Conservation (phyloP, 768 basidiomycete genomes). For the Pulveroboletus sp. region DNA sequence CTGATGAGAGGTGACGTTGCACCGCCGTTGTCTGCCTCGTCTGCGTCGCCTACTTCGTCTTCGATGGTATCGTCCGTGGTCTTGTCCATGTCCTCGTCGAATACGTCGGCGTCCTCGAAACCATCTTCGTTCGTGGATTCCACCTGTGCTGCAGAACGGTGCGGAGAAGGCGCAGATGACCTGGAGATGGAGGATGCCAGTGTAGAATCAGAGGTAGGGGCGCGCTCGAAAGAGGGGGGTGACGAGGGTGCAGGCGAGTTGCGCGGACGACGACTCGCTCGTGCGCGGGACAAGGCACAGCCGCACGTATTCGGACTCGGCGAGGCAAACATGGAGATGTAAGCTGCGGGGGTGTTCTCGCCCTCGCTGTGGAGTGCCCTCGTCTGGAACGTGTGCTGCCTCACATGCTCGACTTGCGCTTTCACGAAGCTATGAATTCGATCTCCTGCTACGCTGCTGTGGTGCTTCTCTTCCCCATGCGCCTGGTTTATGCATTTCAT, state of each 20-base stretch:
- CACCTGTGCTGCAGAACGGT: background rate
- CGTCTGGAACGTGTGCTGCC: too few relatives aligned
- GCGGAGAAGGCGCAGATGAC: conserved; percentile 4
- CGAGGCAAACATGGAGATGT: conserved; percentile 17
- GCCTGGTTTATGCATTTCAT: background rate
- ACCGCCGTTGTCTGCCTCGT: conserved; percentile 8
- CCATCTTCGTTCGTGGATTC: conserved; percentile 8
- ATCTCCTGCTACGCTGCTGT: background rate
- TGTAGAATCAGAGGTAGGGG: background rate
- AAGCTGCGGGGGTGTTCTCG: background rate
- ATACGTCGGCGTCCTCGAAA: conserved; percentile 13
- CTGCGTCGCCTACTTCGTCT: conserved; percentile 17
- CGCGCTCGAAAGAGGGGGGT: background rate
- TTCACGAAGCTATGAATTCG: background rate
- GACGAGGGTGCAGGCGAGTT: background rate
- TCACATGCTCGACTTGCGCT: too few relatives aligned
- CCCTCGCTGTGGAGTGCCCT: too few relatives aligned
- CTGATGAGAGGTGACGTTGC: conserved; percentile 17
- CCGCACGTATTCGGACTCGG: conserved; percentile 3
- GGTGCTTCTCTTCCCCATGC: background rate
- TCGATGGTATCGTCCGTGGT: conserved; percentile 14
- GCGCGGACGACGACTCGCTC: conserved; percentile 20
- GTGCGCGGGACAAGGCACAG: conserved; percentile 15
- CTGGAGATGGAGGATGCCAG: conserved; percentile 18
- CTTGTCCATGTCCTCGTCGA: conserved; percentile 18